phyloP scores from a whole-genome alignment of 2,329 filamentous ascomycete species.

The Cadophora sp. region DNA sequence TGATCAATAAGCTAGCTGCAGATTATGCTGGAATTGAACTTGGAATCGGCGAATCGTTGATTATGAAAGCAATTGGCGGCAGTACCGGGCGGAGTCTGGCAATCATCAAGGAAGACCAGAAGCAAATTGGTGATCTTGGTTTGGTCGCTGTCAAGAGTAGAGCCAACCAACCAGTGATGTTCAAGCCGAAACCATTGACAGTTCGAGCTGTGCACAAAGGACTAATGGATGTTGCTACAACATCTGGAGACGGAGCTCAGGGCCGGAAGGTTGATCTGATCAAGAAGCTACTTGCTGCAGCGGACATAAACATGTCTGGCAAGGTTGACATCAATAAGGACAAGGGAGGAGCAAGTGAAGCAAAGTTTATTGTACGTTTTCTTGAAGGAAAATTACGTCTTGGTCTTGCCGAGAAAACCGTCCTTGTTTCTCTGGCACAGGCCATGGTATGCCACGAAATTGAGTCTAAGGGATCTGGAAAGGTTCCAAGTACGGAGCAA shows the following conservation, averaged over 20 bases:
- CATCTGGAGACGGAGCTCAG: slow-evolving; percentile 86
- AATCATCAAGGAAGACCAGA: slow-evolving; percentile 94
- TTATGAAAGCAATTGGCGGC: slow-evolving; percentile 98
- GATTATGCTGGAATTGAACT: slow-evolving; percentile 97
- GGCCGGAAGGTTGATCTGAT: slow-evolving; percentile 91
- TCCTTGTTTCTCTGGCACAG: slow-evolving; percentile 88
- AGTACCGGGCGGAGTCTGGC: slow-evolving; percentile 86
- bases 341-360: slow-evolving; percentile 92
- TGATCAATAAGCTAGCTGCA: slow-evolving; percentile 97
- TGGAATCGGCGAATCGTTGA: slow-evolving; percentile 96
- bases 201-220: slow-evolving; percentile 87
- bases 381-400: slow-evolving; percentile 93
- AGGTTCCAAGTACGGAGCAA: slow-evolving; percentile 75
- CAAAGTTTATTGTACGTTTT: slow-evolving; percentile 92
- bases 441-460: slow-evolving; percentile 86
- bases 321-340: slow-evolving; percentile 91
- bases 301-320: slow-evolving; percentile 74
- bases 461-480: slow-evolving; percentile 65
- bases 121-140: slow-evolving; percentile 94
- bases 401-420: slow-evolving; percentile 89
- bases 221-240: slow-evolving; percentile 85
- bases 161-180: slow-evolving; percentile 96
- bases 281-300: slow-evolving; percentile 93
- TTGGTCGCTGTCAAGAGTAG: slow-evolving; percentile 95
- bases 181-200: slow-evolving; percentile 92